Percentiles rank a stretch among this genome's conserved stretches.
Conservation (phyloP, 495 filamentous ascomycete species). For the Stereocaulon alpinum region DNA sequence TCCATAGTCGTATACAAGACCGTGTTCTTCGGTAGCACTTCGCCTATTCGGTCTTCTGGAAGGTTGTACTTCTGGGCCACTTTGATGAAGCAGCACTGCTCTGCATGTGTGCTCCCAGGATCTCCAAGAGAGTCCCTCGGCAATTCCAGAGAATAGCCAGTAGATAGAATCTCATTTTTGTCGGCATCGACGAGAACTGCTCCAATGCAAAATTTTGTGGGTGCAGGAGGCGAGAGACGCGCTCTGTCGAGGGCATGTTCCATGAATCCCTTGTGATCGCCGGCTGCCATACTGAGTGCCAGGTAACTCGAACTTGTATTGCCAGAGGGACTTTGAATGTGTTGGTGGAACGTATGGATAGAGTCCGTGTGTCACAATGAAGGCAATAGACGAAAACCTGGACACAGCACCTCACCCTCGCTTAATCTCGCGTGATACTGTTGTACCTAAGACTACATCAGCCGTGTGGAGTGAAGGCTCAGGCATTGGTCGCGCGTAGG, state of each 20-base stretch:
- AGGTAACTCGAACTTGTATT: too few relatives aligned
- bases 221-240: slow-evolving; percentile 24
- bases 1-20: slow-evolving; percentile 32
- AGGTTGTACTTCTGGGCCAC: slow-evolving; percentile 32
- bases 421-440: too few relatives aligned
- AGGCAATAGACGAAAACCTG: too few relatives aligned
- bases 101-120: slow-evolving; percentile 32
- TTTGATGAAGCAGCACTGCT: slow-evolving; percentile 39
- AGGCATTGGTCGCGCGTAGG: too few relatives aligned
- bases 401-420: too few relatives aligned
- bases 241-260: slow-evolving; percentile 24
- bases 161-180: slow-evolving; percentile 21
- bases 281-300: slow-evolving; percentile 18
- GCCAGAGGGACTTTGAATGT: too few relatives aligned
- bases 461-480: too few relatives aligned
- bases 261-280: slow-evolving; percentile 27
- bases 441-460: too few relatives aligned
- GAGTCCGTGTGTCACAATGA: too few relatives aligned
- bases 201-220: slow-evolving; percentile 29
- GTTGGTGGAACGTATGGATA: too few relatives aligned
- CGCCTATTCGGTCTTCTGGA: slow-evolving; percentile 30
- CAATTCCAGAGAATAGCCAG: slow-evolving; percentile 29
- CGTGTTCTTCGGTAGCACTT: slow-evolving; percentile 32
- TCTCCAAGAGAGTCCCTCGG: slow-evolving; percentile 28
- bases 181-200: slow-evolving; percentile 27